Evolutionary conservation across 2,329 filamentous ascomycete species (phyloP), one percentile per base, ranked within the genome.

Genomic region (Aspergillus pseudoglaucus): DNA sequence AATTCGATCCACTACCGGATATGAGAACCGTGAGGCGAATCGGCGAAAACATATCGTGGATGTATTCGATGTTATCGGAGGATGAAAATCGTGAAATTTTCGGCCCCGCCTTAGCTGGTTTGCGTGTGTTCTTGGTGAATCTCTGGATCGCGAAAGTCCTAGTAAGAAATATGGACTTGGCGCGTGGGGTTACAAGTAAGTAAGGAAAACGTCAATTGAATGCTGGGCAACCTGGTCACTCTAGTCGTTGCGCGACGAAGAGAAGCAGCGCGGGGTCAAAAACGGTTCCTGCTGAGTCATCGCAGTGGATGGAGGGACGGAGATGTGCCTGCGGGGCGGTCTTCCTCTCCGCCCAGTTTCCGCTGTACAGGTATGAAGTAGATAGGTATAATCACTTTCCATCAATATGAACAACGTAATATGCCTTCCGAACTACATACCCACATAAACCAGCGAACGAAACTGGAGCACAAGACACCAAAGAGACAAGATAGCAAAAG

Each of bases 1-100:
- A 81, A 65, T 91, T 91, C 35, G 84, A 83, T 58, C 88, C 88
- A 55, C 79, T 83, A 66, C 87, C 85, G 44, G 82, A 86, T 66
- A 84, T 84, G 62, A 88, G 79, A 57, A 88, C 81, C 45, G 83
- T 77, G 57, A 87, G 76, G 48, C 78, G 79, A 59, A 70, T 62
- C 38, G 64, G 64, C 7, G 60, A 46, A 23, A 58, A 32, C 65
- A 68, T 68, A 6, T 22, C 15, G 17, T 17, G 33, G 33, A 17
- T 35, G 33, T 22, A 22, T 6, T n/a, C 15, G 17, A 30, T 7
- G 22, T 30, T 14, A 15, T 42, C 15, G 40, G 40, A 18, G 22
- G 17, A 22, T 42, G 18, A 8, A 42, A 42, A n/a, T 12, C 4
- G 12, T 25, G 22, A 25, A 42, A 42, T 25, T 30, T 39, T 39